Base-by-base conservation (phyloP, 495 filamentous ascomycete genomes). In the Penicillium fimorum region DNA sequence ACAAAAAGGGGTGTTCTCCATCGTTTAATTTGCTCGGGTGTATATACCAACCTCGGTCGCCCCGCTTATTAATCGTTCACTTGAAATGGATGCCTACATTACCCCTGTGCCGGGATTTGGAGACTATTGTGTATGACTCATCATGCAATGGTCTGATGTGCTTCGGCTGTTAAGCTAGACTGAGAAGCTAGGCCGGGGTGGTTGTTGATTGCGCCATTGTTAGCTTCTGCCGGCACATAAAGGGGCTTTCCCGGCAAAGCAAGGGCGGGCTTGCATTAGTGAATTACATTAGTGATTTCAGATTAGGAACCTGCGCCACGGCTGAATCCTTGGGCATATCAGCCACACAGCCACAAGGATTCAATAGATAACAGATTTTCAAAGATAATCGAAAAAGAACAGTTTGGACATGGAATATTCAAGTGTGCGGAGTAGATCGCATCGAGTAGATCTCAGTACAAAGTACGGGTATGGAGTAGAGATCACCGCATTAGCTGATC, bases 401-500 rank as follows among this genome's bases (percentile, higher is more conserved):
- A 38, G 35, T 38, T 15, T 38, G n/a, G 7, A 3, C n/a, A 38
- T 17, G 2, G 35, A 38, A 7, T 17, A 4, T 38, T 38, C 8
- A 15, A 38, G 15, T 17, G 35, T 27, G 25, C 25, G 25, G 25
- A 27, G 25, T 27, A 27, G 25, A 27, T 27, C 25, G 25, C 25
- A 27, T 27, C 25, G 25, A 27, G 25, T 38, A 47, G 15, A 47
- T 47, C 11, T 9, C 25, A 29, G 25, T 47, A 35, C 12, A 4
- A n/a, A n/a, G n/a, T n/a, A n/a, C n/a, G 32, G 12, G 32, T 35
- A 17, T 4, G 12, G 32, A 35, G 32, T 35, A 17, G 24, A 9
- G 44, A 29, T 47, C 35, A 52, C 42, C 32, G 22, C 9, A 27
- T 29, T 46, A 5, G 47, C 8, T 51, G 15, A 40, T 50, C 48